Base-by-base conservation (phyloP, 352 stramenopile genomes). In the Globisporangium megalacanthum region DNA sequence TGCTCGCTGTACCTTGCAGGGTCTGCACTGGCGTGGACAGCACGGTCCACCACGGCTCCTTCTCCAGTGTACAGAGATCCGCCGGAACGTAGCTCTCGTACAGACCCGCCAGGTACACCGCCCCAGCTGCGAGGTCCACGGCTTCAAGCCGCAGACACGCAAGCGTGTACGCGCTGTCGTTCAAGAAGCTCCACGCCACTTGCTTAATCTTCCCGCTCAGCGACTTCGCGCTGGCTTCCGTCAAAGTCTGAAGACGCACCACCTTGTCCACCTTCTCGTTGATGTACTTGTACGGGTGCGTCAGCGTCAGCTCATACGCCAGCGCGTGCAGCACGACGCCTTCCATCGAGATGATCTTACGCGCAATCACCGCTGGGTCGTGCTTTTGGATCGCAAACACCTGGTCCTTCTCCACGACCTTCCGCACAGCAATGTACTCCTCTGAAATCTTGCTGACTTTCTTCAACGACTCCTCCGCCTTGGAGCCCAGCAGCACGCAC, bases 161-260 rank as follows among this genome's bases (percentile, higher is more conserved):
- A 50, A 79, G 64, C 19, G 87, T 96, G 66, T 92, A 93, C 35
- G 85, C 82, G 57, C 81, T 91, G 62, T 96, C 87, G 61, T 96
- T 96, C 37, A 96, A 62, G 56, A 96, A 94, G 49, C 79, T 94
- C 87, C 87, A 96, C 0, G 85, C 79, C 31, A 89, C 83, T 67
- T 92, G 83, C 51, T 92, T 89, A 49, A 96, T 83, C 63, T 94
- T 91, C 29, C 72, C 79, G 57, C 73, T 85, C 55, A 86, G 68
- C 36, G 70, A 62, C 62, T 87, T 90, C 9, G 69, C 65, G 29
- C 70, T 60, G 33, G 73, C 66, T 45, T 86, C 74, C 20, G 62
- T 76, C 20, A 92, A 62, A 36, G 74, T 62, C 67, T 76, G 72
- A 29, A 93, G 70, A 36, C 69, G 74, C 54, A 94, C 78, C 55